Percentiles rank a stretch among this genome's conserved stretches.
Conservation (phyloP, 2,329 filamentous ascomycete species). For the Drechslerella dactyloides region DNA sequence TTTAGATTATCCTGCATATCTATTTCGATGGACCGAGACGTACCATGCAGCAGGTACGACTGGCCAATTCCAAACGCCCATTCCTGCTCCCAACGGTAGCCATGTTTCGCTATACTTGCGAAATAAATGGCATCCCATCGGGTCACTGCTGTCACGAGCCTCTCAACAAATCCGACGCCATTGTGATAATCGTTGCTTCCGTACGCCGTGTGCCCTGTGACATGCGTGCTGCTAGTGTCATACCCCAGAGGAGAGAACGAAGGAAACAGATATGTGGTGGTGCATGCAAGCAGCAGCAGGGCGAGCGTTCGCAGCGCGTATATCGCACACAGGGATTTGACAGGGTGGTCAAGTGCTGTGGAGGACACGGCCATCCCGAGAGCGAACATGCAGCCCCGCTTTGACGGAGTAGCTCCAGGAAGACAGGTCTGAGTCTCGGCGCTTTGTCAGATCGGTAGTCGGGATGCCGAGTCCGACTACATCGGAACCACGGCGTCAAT, state of each 20-base stretch:
- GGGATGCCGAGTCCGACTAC: slow-evolving; percentile 26
- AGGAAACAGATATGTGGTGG: slow-evolving; percentile 62
- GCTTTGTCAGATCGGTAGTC: slow-evolving; percentile 9
- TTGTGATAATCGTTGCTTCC: not conserved
- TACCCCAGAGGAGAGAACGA: slow-evolving; percentile 65
- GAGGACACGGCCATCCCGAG: slow-evolving; percentile 18
- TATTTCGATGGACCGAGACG: not conserved
- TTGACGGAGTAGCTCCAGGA: slow-evolving; percentile 6
- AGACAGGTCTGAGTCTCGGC: not conserved
- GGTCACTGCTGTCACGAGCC: slow-evolving; percentile 66
- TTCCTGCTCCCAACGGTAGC: slow-evolving; percentile 78
- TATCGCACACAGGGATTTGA: slow-evolving; percentile 54
- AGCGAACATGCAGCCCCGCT: not conserved
- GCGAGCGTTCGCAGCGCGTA: slow-evolving; percentile 72
- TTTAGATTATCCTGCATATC: not conserved
- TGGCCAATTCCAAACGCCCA: slow-evolving; percentile 65
- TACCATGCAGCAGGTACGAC: slow-evolving; percentile 41
- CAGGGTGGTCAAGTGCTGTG: slow-evolving; percentile 35
- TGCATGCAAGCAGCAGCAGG: slow-evolving; percentile 68
- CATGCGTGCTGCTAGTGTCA: slow-evolving; percentile 72
- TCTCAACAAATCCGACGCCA: slow-evolving; percentile 43
- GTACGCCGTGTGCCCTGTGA: slow-evolving; percentile 52
- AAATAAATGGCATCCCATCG: slow-evolving; percentile 86
- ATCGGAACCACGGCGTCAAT: slow-evolving; percentile 27
- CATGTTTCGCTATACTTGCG: slow-evolving; percentile 67